Base-by-base conservation (phyloP, 352 stramenopile species). In the Blastocystis sp. region DNA sequence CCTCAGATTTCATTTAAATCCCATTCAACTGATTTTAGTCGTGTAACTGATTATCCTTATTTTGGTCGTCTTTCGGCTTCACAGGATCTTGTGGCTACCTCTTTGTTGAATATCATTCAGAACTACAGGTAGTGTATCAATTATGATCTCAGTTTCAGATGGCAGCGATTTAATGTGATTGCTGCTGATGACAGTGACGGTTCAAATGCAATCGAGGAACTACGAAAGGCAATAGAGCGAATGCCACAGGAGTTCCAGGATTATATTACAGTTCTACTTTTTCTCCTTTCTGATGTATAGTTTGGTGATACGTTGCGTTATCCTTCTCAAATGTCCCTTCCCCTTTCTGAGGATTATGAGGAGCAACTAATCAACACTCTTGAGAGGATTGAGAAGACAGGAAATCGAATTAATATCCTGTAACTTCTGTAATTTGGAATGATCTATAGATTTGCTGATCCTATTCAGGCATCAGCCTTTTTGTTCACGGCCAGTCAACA, bases 81-180 rank as follows among this genome's bases (percentile, higher is more conserved):
- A 22, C 69, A 81, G 42, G 69, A 81, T 37, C n/a, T 81, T 40
- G 33, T 81, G 9, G 44, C 69, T 4, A 42, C 62, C 3, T 81
- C 69, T n/a, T 27, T 81, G 17, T 54, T 81, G 22, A 81, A 81
- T 15, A 48, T 81, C 9, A 81, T 81, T 60, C 44, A 81, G 19
- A 56, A 81, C 15, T 81, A 81, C 51, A 42, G 48, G n/a, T 70
- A 33, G 60, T 22, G 2, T 2, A 48, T 7, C 17, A 42, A 17
- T 40, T n/a, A 22, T 13, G 3, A 33, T 35, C 17, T 70, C 15
- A 35, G 15, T 7, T 33, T 4, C 33, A 70, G 60, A 44, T 81
- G 69, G 69, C 69, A 81, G 51, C 69, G 69, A 42, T 81, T 81
- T 44, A 81, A 81, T 27, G 62, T 81, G 27, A 81, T 81, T 37